A percentile compares a stretch with the other conserved stretches of the same genome.
These are phyloP conservation scores for Gossypium gossypioides DNA, from an alignment of 441 rosid genomes.

Conservation along the genomic window DNA sequence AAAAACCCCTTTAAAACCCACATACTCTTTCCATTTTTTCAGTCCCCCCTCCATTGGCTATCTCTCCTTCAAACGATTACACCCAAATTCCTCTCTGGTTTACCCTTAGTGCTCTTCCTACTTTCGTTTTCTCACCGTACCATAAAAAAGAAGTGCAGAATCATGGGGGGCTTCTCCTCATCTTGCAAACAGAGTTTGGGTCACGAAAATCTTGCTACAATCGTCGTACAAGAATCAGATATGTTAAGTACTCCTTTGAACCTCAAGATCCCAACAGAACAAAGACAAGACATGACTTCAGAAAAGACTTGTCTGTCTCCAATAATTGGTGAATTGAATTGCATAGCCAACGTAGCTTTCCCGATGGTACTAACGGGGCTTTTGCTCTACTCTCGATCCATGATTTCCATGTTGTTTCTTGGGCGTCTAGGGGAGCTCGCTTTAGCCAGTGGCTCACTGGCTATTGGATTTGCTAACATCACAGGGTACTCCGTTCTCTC, in stretches of 20 bases:
- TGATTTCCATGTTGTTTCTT: slow-evolving; percentile 88
- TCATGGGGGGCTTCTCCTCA: neutral
- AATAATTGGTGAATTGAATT: slow-evolving; percentile 40
- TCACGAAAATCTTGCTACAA: neutral
- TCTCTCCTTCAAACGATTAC: neutral
- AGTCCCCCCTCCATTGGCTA: neutral
- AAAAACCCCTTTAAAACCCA: neutral
- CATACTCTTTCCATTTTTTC: neutral
- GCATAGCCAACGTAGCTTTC: slow-evolving; percentile 50
- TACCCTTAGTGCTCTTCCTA: neutral
- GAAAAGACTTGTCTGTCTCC: slow-evolving; percentile 24
- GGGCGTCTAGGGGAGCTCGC: slow-evolving; percentile 73
- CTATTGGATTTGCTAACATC: slow-evolving; percentile 81
- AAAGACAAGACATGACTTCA: slow-evolving; percentile 16
- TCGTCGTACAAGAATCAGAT: neutral
- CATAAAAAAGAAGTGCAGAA: neutral
- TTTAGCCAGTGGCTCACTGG: slow-evolving; percentile 78
- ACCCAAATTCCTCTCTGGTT: neutral
- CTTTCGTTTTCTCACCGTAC: neutral
- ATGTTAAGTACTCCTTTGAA: slow-evolving; percentile 23
- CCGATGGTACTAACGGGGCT: slow-evolving; percentile 73
- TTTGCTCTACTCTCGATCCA: slow-evolving; percentile 70
- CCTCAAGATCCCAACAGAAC: slow-evolving; percentile 24
- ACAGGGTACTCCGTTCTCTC: slow-evolving; percentile 81
- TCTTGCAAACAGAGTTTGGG: slow-evolving; percentile 1